phyloP scores from a whole-genome alignment of 768 basidiomycete species.

The Panus rudis region DNA sequence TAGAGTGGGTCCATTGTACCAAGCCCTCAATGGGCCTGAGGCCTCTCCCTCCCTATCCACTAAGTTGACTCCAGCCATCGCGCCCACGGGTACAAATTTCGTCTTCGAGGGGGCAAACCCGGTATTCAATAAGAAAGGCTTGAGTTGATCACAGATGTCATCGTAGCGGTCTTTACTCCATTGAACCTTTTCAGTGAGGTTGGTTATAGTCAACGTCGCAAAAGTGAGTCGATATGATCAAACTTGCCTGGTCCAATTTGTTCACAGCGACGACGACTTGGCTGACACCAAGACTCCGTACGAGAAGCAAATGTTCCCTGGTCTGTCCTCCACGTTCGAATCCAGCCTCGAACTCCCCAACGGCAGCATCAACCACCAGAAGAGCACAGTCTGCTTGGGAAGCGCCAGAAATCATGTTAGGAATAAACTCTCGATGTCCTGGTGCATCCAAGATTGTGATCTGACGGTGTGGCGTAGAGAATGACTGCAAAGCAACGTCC shows the following conservation, averaged over 20 bases:
- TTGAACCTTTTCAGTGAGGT: slow-evolving; percentile 66
- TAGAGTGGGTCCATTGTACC: slow-evolving; percentile 86
- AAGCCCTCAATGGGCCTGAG: slow-evolving; percentile 42
- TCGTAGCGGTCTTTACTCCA: slow-evolving; percentile 84
- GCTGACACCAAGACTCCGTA: slow-evolving; percentile 85
- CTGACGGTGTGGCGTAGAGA: slow-evolving; percentile 64
- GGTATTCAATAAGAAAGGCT: slow-evolving; percentile 78
- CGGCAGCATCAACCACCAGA: slow-evolving; percentile 84
- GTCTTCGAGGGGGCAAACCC: slow-evolving; percentile 80
- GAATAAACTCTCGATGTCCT: slow-evolving; percentile 95
- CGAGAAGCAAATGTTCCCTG: slow-evolving; percentile 86
- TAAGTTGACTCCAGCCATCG: slow-evolving; percentile 86
- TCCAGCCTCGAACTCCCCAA: slow-evolving; percentile 93
- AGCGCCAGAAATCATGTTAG: slow-evolving; percentile 99
- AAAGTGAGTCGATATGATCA: not conserved
- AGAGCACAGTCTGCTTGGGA: slow-evolving; percentile 94
- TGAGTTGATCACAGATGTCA: slow-evolving; percentile 68
- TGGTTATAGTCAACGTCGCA: no score
- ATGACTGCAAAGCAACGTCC: slow-evolving; percentile 85
- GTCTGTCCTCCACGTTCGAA: slow-evolving; percentile 95
- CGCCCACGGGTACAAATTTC: slow-evolving; percentile 82
- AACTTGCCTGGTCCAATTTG: slow-evolving; percentile 82
- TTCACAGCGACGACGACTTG: slow-evolving; percentile 92
- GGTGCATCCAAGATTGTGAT: slow-evolving; percentile 97
- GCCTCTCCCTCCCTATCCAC: slow-evolving; percentile 42